These are phyloP conservation scores for Phytophthora sansomeana DNA, from an alignment of 352 stramenopile genomes.

Conservation along the genomic window DNA sequence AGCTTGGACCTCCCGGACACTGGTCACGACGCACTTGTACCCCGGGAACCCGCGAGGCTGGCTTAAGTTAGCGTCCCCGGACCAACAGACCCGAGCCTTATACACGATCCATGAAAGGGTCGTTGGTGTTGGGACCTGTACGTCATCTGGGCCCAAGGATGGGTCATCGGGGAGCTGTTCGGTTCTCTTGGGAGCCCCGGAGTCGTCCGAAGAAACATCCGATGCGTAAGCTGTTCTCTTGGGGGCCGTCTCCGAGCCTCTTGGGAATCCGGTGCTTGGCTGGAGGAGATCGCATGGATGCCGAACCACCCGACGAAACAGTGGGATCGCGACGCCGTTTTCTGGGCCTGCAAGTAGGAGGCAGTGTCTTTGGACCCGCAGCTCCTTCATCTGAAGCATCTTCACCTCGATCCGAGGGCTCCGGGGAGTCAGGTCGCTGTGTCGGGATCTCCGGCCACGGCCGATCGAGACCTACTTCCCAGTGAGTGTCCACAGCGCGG, in stretches of 20 bases:
- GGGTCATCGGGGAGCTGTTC: background rate
- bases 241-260: no score
- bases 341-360: no score
- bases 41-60: background rate
- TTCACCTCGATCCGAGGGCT: background rate
- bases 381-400: background rate
- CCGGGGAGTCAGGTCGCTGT: background rate
- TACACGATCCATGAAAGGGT: background rate
- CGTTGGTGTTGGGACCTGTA: background rate
- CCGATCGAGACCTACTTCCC: background rate
- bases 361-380: no score
- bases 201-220: background rate
- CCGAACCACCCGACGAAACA: no score
- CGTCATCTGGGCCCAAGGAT: background rate
- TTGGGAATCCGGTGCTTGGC: no score
- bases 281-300: no score
- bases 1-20: background rate
- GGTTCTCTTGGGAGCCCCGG: no score
- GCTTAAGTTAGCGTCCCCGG: background rate
- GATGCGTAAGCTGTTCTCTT: background rate
- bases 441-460: background rate
- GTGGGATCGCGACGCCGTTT: no score
- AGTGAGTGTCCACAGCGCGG: background rate
- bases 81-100: background rate
- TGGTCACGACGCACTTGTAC: background rate